These are phyloP conservation scores for Aphanomyces astaci DNA, from an alignment of 352 stramenopile species.

Conservation along the genomic window DNA sequence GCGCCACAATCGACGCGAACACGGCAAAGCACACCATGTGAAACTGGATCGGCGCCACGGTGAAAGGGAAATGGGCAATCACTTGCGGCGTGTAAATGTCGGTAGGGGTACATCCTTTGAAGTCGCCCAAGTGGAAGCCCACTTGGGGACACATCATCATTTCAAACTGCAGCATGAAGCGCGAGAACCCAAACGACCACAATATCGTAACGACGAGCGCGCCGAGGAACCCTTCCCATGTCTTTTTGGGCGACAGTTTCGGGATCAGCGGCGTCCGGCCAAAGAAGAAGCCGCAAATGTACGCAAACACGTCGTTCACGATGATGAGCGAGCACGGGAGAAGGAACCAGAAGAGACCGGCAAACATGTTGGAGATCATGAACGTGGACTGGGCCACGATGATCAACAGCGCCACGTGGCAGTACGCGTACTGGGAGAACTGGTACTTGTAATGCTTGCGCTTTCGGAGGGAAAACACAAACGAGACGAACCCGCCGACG, in stretches of 20 bases:
- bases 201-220: conserved; percentile 78
- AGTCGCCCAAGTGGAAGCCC: conserved; percentile 17
- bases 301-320: conserved; percentile 68
- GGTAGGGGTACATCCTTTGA: conserved; percentile 31
- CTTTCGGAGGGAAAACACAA: conserved; percentile 31
- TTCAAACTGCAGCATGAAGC: conserved; percentile 43
- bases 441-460: conserved; percentile 35
- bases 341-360: conserved; percentile 69
- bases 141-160: conserved; percentile 58
- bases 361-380: conserved; percentile 41
- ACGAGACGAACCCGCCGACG: conserved; percentile 28
- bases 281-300: conserved; percentile 49
- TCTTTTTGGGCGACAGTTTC: conserved; percentile 88
- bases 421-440: conserved; percentile 36
- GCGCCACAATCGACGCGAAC: conserved; percentile 87
- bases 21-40: conserved; percentile 80
- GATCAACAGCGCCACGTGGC: conserved; percentile 32
- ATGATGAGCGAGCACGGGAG: conserved; percentile 53
- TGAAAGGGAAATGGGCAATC: conserved; percentile 44
- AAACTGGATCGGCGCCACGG: conserved; percentile 65
- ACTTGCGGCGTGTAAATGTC: conserved; percentile 42
- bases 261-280: conserved; percentile 54
- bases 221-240: conserved; percentile 89
- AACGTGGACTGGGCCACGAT: conserved; percentile 44
- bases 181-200: conserved; percentile 60